Conservation (phyloP, 345 rosid genomes). For the Sapria himalayana region DNA sequence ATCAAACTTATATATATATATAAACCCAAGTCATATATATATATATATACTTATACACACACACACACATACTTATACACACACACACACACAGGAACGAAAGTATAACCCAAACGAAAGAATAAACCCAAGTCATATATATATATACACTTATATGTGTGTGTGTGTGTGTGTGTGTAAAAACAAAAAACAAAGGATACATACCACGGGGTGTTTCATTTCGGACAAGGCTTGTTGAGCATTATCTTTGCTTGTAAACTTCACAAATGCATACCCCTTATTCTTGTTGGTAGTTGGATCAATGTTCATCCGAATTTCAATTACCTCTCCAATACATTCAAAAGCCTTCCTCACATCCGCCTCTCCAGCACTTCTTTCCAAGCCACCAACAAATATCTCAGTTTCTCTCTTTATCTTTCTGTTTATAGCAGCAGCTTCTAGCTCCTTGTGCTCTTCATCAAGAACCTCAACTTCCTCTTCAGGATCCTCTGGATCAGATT, state of each 20-base stretch:
- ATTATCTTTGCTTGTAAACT: slow-evolving; percentile 32
- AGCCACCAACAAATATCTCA: slow-evolving; percentile 44
- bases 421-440: slow-evolving; percentile 25
- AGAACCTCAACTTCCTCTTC: slow-evolving; percentile 18
- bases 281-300: slow-evolving; percentile 23
- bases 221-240: slow-evolving; percentile 34
- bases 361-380: slow-evolving; percentile 37
- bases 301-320: slow-evolving; percentile 33
- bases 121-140: too few species aligned
- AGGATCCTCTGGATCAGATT: slow-evolving; percentile 25
- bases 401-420: slow-evolving; percentile 33
- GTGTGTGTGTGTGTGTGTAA: too few species aligned
- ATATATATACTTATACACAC: too few species aligned
- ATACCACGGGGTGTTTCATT: slow-evolving; percentile 48
- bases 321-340: slow-evolving; percentile 34
- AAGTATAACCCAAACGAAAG: too few species aligned
- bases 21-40: too few species aligned
- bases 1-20: too few species aligned
- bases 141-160: too few species aligned
- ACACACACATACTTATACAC: too few species aligned
- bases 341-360: slow-evolving; percentile 35
- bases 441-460: slow-evolving; percentile 31
- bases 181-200: slow-evolving; percentile 3
- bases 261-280: slow-evolving; percentile 52
- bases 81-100: too few species aligned